Base-by-base conservation (phyloP, 805 yeast species). In the Priceomyces fermenticarens region DNA sequence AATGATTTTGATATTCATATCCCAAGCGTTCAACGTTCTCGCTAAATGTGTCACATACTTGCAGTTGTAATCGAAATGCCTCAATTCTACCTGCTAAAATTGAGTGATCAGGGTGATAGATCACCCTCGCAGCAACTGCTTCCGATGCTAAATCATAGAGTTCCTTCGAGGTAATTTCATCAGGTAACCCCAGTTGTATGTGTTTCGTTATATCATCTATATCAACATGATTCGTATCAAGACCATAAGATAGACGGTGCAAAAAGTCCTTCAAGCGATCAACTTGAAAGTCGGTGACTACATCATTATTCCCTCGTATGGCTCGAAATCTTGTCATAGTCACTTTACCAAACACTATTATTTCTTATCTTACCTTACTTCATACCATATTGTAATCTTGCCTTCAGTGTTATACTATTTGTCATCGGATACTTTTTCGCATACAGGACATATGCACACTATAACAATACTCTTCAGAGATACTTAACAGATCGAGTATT, bases 81-180 rank as follows among this genome's bases (percentile, higher is more conserved):
- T 58, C 68, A 1, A 69, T 52, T 33, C 71, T 46, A 1, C 72
- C 74, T 0, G 73, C 73, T 37, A 67, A 49, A 2, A 54, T 35
- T 4, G 71, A 49, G 41, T 54, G 62, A 36, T 63, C 67, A 1
- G 72, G 72, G 42, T 68, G 70, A 31, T 51, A 44, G 2, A 60
- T 57, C 7, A 57, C 59, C 40, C 56, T 55, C 14, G 61, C 47
- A 1, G 74, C 73, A 33, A 66, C 41, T 13, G 58, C 46, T 43
- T 69, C 74, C 12, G 65, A 55, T 5, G 55, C 50, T 32, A 60
- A 53, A 15, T 57, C 65, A 34, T 52, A 54, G 9, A 66, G 53
- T 29, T 63, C 56, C 13, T 52, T 33, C 9, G 47, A 7, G 1
- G 36, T 28, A 3, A 53, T 45, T 9, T 36, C 32, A 10, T 46